Base-by-base conservation (phyloP, 140 eudicot genomes). In the Senecio squalidus region DNA sequence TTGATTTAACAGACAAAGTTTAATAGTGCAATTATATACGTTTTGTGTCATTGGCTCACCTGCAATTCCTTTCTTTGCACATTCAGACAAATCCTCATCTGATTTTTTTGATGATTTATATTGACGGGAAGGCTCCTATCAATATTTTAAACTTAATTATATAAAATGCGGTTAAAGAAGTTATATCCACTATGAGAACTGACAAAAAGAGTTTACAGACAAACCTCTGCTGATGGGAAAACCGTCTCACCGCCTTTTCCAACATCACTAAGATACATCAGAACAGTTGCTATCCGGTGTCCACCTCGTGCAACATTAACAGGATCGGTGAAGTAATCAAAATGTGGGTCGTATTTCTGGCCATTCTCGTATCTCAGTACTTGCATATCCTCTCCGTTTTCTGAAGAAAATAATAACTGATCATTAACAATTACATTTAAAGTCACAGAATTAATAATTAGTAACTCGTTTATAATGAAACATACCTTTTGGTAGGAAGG, bases 221-320 rank as follows among this genome's bases (percentile, higher is more conserved):
- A 71, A 66, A 87, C 98, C 98, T 87, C 96, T 46, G 96, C 96
- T 4, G 78, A 55, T 46, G 98, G 93, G 66, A 92, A 92, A 55
- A 92, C 98, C 9, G 98, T 92, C 68, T 92, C 98, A 34, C 98
- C 96, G 5, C 98, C 98, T 74, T 92, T 82, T 46, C 18, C 82
- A 51, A 92, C 98, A 64, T 92, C 83, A 22, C 79, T 68, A 25
- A 92, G 95, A 68, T 92, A 92, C 98, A 92, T 92, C 24, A 92
- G 82, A 21, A 92, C 95, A 48, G 98, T 92, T 31, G 93, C 98
- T 60, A 82, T 72, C 8, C 96, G 95, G 73, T 92, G 98, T 11
- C 98, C 98, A 21, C 98, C 98, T 34, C 78, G 88, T 52, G 89
- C 95, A 70, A 84, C 77, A 76, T 87, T 92, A 36, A 77, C 95